phyloP scores from a whole-genome alignment of 2,329 filamentous ascomycete species.

The Dactylellina sp. region DNA sequence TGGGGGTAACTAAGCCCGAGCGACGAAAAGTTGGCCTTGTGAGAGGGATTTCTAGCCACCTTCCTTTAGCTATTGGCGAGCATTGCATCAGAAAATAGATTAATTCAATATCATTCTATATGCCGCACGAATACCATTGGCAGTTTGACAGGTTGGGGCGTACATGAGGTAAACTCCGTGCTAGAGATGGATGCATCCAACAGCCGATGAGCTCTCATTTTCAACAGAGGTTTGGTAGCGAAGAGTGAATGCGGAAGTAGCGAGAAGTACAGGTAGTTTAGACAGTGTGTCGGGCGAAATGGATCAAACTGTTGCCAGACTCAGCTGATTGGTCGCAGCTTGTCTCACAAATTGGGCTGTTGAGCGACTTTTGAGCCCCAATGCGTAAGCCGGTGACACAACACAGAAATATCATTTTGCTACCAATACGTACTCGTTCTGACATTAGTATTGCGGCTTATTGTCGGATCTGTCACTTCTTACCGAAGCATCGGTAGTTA shows the following conservation, averaged over 20 bases:
- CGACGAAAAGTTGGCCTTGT: constrained; percentile 35
- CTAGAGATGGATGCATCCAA: background rate
- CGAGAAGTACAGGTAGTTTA: too few relatives aligned
- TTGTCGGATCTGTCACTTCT: too few relatives aligned
- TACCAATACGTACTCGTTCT: too few relatives aligned
- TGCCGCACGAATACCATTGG: constrained; percentile 50
- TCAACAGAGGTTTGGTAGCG: background rate
- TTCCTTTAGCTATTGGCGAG: constrained; percentile 42
- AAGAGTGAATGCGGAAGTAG: background rate
- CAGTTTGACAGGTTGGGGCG: background rate
- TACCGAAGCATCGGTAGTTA: too few relatives aligned
- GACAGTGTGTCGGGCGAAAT: too few relatives aligned
- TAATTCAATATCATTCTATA: constrained; percentile 34
- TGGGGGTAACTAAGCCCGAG: constrained; percentile 3
- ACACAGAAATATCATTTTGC: too few relatives aligned
- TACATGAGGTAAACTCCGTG: background rate
- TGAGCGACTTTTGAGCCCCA: too few relatives aligned
- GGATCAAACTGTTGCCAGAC: too few relatives aligned
- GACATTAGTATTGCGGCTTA: too few relatives aligned
- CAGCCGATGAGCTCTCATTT: constrained; percentile 8
- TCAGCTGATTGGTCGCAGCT: too few relatives aligned
- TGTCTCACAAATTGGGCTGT: too few relatives aligned
- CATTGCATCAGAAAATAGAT: constrained; percentile 17
- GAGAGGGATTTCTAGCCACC: constrained; percentile 37
- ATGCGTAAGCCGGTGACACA: too few relatives aligned